A percentile compares a stretch with the other conserved stretches of the same genome.
These are phyloP conservation scores for Xylaria sp. DNA, from an alignment of 495 filamentous ascomycete genomes.

Conservation along the genomic window DNA sequence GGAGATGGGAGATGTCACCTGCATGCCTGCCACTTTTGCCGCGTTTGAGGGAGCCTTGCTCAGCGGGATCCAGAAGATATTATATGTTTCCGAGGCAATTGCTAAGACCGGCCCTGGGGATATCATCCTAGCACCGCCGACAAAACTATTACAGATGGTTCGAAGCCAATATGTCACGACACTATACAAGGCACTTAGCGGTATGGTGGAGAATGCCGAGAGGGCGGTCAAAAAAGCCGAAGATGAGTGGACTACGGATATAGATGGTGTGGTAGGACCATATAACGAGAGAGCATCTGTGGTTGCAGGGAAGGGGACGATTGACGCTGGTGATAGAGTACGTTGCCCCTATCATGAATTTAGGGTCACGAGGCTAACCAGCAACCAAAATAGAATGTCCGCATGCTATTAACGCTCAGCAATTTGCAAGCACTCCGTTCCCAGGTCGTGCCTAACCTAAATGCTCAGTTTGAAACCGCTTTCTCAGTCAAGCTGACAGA, in stretches of 20 bases:
- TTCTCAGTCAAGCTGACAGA: constrained; percentile 92
- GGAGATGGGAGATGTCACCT: constrained; percentile 83
- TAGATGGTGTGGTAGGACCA: constrained; percentile 38
- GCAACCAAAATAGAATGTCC: constrained; percentile 69
- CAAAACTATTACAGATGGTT: constrained; percentile 85
- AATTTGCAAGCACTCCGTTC: constrained; percentile 82
- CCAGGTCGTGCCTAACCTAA: constrained; percentile 80
- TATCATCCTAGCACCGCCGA: constrained; percentile 80
- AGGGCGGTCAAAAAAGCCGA: constrained; percentile 64
- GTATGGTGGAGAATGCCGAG: constrained; percentile 96
- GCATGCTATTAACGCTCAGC: constrained; percentile 89
- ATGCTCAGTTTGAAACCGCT: constrained; percentile 83
- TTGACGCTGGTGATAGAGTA: constrained; percentile 75
- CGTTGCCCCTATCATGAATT: constrained; percentile 40
- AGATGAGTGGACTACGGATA: constrained; percentile 63
- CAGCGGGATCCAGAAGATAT: constrained; percentile 86
- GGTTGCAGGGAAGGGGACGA: constrained; percentile 55
- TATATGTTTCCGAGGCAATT: constrained; percentile 87
- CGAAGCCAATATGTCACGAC: constrained; percentile 87
- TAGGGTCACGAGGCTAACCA: constrained; percentile 29
- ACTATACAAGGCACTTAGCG: constrained; percentile 88
- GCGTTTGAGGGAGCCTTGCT: constrained; percentile 81
- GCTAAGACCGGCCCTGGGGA: constrained; percentile 69
- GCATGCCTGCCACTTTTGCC: constrained; percentile 84
- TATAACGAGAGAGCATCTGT: constrained; percentile 36